Conservation (phyloP, 768 basidiomycete species). For the Omphalotus guepiniiformis region DNA sequence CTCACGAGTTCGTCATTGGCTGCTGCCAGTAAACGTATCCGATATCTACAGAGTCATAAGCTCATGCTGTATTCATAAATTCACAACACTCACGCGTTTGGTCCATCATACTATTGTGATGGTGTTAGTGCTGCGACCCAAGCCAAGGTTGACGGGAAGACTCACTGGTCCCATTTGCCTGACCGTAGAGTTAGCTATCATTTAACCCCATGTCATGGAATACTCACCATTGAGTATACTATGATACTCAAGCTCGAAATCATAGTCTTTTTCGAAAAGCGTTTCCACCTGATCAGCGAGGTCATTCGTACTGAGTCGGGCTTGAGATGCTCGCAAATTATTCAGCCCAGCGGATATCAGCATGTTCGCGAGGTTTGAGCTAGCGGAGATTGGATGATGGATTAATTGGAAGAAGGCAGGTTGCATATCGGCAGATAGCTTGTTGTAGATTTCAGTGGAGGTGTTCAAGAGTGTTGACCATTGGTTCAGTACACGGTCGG, state of each 20-base stretch:
- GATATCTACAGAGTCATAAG: slow-evolving; percentile 40
- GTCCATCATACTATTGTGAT: slow-evolving; percentile 57
- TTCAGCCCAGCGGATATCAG: slow-evolving; percentile 56
- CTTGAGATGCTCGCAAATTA: slow-evolving; percentile 61
- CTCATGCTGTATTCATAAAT: too few species aligned
- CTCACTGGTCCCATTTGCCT: slow-evolving; percentile 67
- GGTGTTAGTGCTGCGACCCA: background rate
- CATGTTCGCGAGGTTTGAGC: slow-evolving; percentile 53
- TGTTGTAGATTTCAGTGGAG: slow-evolving; percentile 53
- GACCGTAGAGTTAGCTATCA: slow-evolving; percentile 1
- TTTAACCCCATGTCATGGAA: background rate
- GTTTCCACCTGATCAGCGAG: slow-evolving; percentile 50
- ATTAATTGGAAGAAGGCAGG: slow-evolving; percentile 72
- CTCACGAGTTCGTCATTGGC: slow-evolving; percentile 58
- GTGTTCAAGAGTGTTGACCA: slow-evolving; percentile 47
- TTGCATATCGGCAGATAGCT: slow-evolving; percentile 40
- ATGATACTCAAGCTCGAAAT: slow-evolving; percentile 60
- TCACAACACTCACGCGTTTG: slow-evolving; percentile 61
- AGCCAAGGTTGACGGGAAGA: slow-evolving; percentile 1
- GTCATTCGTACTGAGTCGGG: slow-evolving; percentile 55
- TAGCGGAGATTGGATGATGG: slow-evolving; percentile 59
- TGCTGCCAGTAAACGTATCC: slow-evolving; percentile 72
- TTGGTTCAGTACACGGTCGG: slow-evolving; percentile 48
- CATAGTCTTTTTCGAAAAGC: slow-evolving; percentile 58
- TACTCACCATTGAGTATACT: slow-evolving; percentile 45